Base-by-base conservation (phyloP, 2,329 filamentous ascomycete genomes). In the Passalora sequoiae region DNA sequence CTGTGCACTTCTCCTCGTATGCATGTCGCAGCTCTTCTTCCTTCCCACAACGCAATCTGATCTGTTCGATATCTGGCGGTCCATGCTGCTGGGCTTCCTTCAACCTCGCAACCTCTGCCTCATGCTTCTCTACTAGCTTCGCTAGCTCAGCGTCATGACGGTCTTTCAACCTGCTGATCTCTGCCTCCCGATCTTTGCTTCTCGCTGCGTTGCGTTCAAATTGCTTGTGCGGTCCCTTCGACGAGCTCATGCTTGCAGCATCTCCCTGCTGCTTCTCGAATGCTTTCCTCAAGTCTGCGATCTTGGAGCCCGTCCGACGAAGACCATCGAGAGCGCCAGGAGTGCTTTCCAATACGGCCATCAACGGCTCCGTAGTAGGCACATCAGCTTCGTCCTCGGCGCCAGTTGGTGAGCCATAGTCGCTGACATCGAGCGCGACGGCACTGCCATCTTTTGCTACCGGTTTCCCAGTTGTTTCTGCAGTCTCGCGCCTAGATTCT, bases 231-330 rank as follows among this genome's bases (percentile, higher is more conserved):
- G 38, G 15, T 3, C 19, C 40, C 10, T 38, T 41, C n/a, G 33
- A 27, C 15, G 42, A 36, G 6, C 40, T n/a, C 24, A 19, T 25
- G 20, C 5, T 28, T 27, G 24, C 22, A 13, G 13, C 31, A 21
- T 25, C 32, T 10, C 46, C 41, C 12, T 43, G 27, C 20, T 47
- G 41, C 19, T 53, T 50, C 44, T 61, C 58, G 40, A 61, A 61
- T 8, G 57, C 51, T 7, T 55, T 56, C 25, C 55, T 47, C 29
- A 61, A 41, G 36, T 48, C 55, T n/a, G 58, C 58, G n/a, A 61
- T 58, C 32, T 58, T 60, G 7, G 55, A 53, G 20, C 49, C 51
- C 16, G 50, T 52, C 24, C 51, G 49, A 19, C 55, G 45, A 9
- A 57, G 33, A 33, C 44, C 50, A 27, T 43, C 44, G 16, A 33